Conservation (phyloP, 2,329 filamentous ascomycete genomes). For the Orbilia brochopaga region DNA sequence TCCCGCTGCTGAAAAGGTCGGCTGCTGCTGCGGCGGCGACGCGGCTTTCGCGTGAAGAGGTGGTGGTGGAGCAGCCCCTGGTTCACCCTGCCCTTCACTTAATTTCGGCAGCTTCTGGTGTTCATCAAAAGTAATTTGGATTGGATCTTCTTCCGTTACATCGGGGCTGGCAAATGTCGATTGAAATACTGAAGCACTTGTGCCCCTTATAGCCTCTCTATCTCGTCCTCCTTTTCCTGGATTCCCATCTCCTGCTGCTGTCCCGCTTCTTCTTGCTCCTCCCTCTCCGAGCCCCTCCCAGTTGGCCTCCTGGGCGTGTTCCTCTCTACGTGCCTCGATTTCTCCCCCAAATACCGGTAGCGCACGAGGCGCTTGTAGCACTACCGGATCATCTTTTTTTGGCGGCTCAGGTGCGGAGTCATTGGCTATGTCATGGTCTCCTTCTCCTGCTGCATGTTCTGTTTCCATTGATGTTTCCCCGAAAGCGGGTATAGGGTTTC, state of each 20-base stretch:
- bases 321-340: conserved; percentile 44
- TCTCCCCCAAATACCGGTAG: conserved; percentile 47
- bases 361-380: conserved; percentile 51
- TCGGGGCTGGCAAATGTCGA: conserved; percentile 48
- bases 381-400: conserved; percentile 52
- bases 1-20: conserved; percentile 26
- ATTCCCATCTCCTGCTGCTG: conserved; percentile 18
- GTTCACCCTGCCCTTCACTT: conserved; percentile 42
- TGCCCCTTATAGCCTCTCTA: conserved; percentile 39
- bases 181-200: conserved; percentile 30
- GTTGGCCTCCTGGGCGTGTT: conserved; percentile 12
- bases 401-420: conserved; percentile 37
- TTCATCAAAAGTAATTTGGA: conserved; percentile 45
- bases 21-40: conserved; percentile 34
- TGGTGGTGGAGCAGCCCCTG: conserved; percentile 14
- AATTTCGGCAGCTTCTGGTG: conserved; percentile 36
- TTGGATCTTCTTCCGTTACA: conserved; percentile 47
- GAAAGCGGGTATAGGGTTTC: conserved; percentile 46
- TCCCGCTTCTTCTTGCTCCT: background rate
- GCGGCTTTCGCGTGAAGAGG: conserved; percentile 15
- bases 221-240: conserved; percentile 12
- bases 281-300: conserved; percentile 13
- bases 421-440: conserved; percentile 37
- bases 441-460: conserved; percentile 20
- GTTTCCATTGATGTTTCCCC: conserved; percentile 23